Evolutionary conservation across 768 basidiomycete species (phyloP).

Genomic region (Lactarius hengduanensis): DNA sequence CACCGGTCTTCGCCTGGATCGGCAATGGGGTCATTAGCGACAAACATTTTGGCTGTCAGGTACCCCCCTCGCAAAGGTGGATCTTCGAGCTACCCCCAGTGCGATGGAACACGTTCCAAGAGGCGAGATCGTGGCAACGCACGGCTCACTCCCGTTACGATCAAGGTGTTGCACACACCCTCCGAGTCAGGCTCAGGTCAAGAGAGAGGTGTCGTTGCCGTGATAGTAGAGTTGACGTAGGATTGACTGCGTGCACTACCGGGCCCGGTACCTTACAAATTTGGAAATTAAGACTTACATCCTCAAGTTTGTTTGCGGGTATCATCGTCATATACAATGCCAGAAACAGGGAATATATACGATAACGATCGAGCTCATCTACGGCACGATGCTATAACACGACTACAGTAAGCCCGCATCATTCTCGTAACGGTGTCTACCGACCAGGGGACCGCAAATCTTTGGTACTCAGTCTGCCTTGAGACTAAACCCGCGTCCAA

Average conservation of each 20-base stretch:
- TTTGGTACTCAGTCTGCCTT: no score
- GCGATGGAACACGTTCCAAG: no score
- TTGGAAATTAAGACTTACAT: no score
- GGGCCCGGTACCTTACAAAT: neutral
- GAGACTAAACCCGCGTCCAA: constrained; percentile 9
- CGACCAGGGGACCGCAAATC: neutral
- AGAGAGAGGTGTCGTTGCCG: neutral
- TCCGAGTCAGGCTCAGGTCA: neutral
- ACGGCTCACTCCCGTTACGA: neutral
- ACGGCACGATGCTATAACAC: neutral
- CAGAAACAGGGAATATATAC: neutral
- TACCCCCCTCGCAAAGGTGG: no score
- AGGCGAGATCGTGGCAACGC: neutral
- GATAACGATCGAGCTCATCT: neutral
- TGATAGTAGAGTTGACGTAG: neutral
- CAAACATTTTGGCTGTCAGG: no score
- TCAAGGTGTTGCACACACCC: neutral
- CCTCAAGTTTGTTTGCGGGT: neutral
- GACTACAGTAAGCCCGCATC: no score
- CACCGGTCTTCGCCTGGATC: no score
- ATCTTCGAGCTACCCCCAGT: no score
- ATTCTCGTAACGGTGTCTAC: neutral
- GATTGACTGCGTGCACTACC: neutral
- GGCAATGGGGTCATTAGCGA: no score
- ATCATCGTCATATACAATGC: neutral